Percentiles rank a stretch among this genome's conserved stretches.
Evolutionary conservation across 352 stramenopile genomes (phyloP).

Genomic region (Pythium chondricola): DNA sequence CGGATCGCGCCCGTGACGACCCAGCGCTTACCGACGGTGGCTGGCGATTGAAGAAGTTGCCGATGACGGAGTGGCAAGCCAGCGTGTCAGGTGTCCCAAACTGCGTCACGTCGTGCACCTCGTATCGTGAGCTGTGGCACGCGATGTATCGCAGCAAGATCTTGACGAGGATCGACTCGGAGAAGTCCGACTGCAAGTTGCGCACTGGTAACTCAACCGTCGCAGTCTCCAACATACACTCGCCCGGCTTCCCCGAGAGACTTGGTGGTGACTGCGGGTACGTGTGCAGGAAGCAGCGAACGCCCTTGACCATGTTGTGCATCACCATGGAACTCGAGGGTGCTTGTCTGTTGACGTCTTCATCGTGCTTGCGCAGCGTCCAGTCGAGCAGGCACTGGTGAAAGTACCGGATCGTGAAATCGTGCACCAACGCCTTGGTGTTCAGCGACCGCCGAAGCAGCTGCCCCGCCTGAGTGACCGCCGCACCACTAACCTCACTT

Average conservation of each 20-base stretch:
- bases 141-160: constrained; percentile 82
- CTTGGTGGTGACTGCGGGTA: constrained; percentile 29
- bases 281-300: constrained; percentile 62
- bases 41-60: constrained; percentile 74
- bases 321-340: constrained; percentile 21
- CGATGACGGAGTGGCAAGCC: constrained; percentile 65
- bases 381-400: constrained; percentile 63
- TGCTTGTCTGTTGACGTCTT: no score
- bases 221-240: constrained; percentile 45
- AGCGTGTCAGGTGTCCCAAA: constrained; percentile 80
- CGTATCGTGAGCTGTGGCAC: constrained; percentile 75
- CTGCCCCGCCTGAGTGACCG: constrained; percentile 38
- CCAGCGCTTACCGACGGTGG: constrained; percentile 4
- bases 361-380: constrained; percentile 7
- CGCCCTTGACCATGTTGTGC: constrained; percentile 77
- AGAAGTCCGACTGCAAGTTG: constrained; percentile 63
- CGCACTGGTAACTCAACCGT: constrained; percentile 51
- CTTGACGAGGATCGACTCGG: constrained; percentile 64
- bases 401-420: constrained; percentile 74
- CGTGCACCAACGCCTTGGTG: constrained; percentile 58
- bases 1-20: neutral
- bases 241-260: constrained; percentile 19
- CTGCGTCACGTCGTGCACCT: constrained; percentile 77
- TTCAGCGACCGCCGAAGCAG: constrained; percentile 49
- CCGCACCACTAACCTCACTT: constrained; percentile 21